Conservation (phyloP, 352 stramenopile species). For the Blastocystis sp. region DNA sequence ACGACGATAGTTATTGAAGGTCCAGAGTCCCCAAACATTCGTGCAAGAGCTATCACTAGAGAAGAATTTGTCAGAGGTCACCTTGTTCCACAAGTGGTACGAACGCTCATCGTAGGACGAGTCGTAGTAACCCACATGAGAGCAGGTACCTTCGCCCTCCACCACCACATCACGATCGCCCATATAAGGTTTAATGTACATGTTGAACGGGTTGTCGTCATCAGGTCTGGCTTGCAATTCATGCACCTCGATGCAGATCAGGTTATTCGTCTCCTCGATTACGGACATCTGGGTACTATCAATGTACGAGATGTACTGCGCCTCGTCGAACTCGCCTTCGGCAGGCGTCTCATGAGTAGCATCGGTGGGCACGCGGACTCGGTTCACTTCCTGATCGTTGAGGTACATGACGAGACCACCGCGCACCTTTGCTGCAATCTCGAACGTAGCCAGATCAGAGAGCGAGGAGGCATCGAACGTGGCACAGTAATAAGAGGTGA, state of each 20-base stretch:
- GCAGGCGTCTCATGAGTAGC: not conserved
- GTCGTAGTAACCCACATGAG: not conserved
- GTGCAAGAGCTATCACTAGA: not conserved
- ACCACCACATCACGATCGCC: not conserved
- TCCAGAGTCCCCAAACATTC: constrained; percentile 13
- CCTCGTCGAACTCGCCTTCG: not conserved
- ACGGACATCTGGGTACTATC: not conserved
- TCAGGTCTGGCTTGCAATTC: not conserved
- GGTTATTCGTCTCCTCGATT: not conserved
- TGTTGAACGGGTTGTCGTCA: constrained; percentile 13
- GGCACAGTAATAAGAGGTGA: constrained; percentile 27
- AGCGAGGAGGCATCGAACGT: not conserved
- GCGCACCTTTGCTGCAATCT: not conserved
- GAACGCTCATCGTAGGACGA: not conserved
- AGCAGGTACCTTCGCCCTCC: not conserved
- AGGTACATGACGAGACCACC: constrained; percentile 44
- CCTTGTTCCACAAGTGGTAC: not conserved
- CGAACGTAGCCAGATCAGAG: not conserved
- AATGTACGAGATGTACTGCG: not conserved
- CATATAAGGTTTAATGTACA: not conserved
- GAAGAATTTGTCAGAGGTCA: constrained; percentile 1
- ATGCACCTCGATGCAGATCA: constrained; percentile 39
- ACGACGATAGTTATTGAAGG: not conserved
- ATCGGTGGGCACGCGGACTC: not conserved
- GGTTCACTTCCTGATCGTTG: constrained; percentile 32